Percentiles rank a stretch among this genome's conserved stretches.
These are phyloP conservation scores for Yamadazyma blattariae DNA, from an alignment of 1,139 yeast species.

Conservation along the genomic window DNA sequence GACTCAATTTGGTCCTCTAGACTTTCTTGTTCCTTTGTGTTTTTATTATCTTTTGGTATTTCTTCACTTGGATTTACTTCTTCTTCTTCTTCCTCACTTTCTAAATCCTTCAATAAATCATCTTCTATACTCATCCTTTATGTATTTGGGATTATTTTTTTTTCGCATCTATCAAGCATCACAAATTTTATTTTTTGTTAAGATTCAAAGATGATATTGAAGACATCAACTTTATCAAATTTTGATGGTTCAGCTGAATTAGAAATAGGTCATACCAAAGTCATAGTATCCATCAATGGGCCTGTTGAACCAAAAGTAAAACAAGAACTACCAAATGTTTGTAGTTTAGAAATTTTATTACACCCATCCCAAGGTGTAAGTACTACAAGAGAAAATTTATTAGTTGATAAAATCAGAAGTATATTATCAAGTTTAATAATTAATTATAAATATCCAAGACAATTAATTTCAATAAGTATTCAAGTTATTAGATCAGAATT, in stretches of 20 bases:
- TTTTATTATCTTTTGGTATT: constrained; percentile 3
- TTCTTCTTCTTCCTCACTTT: constrained; percentile 17
- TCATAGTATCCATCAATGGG: constrained; percentile 79
- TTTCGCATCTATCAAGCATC: too few relatives aligned
- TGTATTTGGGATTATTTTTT: too few relatives aligned
- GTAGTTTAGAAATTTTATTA: constrained; percentile 76
- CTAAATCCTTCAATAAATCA: constrained; percentile 35
- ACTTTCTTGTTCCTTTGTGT: not conserved
- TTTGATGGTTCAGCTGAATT: constrained; percentile 83
- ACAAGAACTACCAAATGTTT: constrained; percentile 80
- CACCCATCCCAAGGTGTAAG: constrained; percentile 78
- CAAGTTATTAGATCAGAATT: constrained; percentile 45
- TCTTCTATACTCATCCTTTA: constrained; percentile 26
- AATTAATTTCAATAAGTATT: constrained; percentile 80
- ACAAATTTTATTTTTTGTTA: constrained; percentile 2
- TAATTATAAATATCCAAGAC: constrained; percentile 75
- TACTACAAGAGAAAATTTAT: constrained; percentile 69
- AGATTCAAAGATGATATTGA: constrained; percentile 10
- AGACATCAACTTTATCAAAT: constrained; percentile 42
- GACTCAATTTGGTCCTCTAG: constrained; percentile 8
- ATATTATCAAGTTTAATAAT: constrained; percentile 62
- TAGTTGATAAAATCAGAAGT: constrained; percentile 69
- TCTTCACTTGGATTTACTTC: constrained; percentile 3
- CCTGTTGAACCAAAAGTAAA: constrained; percentile 84
- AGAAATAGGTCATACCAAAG: constrained; percentile 48